These are phyloP conservation scores for Skeletonema menzelii DNA, from an alignment of 108 stramenopile genomes.

Conservation along the genomic window DNA sequence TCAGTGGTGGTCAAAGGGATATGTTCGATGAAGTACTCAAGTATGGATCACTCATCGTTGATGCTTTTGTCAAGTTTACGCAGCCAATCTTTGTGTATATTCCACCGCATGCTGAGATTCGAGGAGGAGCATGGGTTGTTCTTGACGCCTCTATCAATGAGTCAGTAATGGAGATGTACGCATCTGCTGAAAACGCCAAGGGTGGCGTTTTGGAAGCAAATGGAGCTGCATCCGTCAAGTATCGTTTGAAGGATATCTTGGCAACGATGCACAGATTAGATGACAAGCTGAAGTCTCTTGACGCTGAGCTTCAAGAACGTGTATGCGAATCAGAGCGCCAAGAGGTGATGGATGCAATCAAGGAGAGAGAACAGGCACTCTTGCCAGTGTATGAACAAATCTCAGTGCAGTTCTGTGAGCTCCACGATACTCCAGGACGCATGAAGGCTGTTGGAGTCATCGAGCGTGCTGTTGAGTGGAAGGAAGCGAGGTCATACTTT, in stretches of 20 bases:
- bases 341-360: slow-evolving; percentile 33
- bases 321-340: slow-evolving; percentile 48
- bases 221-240: slow-evolving; percentile 97
- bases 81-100: slow-evolving; percentile 99
- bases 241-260: slow-evolving; percentile 90
- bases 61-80: slow-evolving; percentile 95
- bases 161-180: slow-evolving; percentile 98
- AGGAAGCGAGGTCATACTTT: slow-evolving; percentile 86
- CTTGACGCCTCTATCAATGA: slow-evolving; percentile 99
- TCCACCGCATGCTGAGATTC: slow-evolving; percentile 97
- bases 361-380: slow-evolving; percentile 79
- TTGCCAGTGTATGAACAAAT: slow-evolving; percentile 94
- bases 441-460: slow-evolving; percentile 99
- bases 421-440: slow-evolving; percentile 99
- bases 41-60: slow-evolving; percentile 98
- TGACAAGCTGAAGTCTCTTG: slow-evolving; percentile 72
- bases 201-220: slow-evolving; percentile 99
- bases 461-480: slow-evolving; percentile 92
- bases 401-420: slow-evolving; percentile 98
- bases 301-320: slow-evolving; percentile 57
- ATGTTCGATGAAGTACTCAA: slow-evolving; percentile 99
- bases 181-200: slow-evolving; percentile 75
- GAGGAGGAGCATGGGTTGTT: slow-evolving; percentile 99
- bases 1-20: slow-evolving; percentile 98
- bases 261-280: slow-evolving; percentile 96